phyloP scores from a whole-genome alignment of 768 basidiomycete genomes.

The Hortiboletus flavorubellus region DNA sequence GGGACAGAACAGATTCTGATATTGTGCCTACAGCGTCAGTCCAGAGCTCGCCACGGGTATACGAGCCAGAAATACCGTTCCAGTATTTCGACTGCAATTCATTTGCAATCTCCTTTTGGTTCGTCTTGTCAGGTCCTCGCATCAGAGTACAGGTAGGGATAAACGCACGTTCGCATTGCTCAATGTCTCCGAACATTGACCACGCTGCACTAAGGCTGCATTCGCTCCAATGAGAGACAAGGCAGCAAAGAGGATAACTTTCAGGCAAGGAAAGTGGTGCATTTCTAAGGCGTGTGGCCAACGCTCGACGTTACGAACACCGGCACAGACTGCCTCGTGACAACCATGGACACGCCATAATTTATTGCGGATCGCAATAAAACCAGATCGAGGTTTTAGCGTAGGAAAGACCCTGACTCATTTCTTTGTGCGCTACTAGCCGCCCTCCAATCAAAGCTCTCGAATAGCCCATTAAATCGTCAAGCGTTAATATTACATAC shows the following conservation, averaged over 20 bases:
- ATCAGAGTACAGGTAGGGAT: neutral
- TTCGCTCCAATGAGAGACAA: slow-evolving; percentile 1
- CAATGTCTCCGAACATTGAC: slow-evolving; percentile 9
- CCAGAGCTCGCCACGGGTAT: slow-evolving; percentile 52
- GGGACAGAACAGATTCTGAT: neutral
- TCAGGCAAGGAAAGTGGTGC: neutral
- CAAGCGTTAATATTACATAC: no score
- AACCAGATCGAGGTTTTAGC: neutral
- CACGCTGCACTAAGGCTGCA: neutral
- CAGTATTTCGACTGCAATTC: slow-evolving; percentile 38
- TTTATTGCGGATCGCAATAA: neutral
- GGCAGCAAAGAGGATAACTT: neutral
- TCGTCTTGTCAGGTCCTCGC: neutral
- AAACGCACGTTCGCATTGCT: slow-evolving; percentile 11
- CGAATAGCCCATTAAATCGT: no score
- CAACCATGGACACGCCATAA: no score
- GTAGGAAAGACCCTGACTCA: neutral
- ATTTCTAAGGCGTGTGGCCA: neutral
- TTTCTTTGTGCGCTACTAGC: neutral
- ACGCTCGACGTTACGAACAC: no score
- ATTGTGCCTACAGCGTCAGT: slow-evolving; percentile 46
- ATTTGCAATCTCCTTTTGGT: slow-evolving; percentile 23
- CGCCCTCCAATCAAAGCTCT: neutral
- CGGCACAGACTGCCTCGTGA: no score
- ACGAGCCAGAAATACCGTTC: slow-evolving; percentile 37